Conservation (phyloP, 305 asterid species). For the Fraxinus albicans region DNA sequence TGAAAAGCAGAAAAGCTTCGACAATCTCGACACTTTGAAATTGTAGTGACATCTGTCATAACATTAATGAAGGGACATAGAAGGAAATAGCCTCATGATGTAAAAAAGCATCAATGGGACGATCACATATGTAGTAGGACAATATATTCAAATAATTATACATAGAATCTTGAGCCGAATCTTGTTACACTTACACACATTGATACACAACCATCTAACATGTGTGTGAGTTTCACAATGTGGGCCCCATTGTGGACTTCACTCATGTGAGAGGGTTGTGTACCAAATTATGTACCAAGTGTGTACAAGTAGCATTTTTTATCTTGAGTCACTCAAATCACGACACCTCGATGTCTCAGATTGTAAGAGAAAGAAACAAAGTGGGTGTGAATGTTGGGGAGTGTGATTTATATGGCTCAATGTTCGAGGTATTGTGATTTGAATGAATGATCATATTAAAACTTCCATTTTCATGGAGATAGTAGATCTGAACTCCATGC, state of each 20-base stretch:
- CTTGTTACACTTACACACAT: too few relatives aligned
- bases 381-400: not conserved
- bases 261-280: too few relatives aligned
- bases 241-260: too few relatives aligned
- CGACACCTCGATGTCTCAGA: not conserved
- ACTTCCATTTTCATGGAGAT: not conserved
- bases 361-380: not conserved
- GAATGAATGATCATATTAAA: not conserved
- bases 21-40: not conserved
- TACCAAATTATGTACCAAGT: too few relatives aligned
- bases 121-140: not conserved
- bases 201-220: too few relatives aligned
- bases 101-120: not conserved
- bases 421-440: not conserved
- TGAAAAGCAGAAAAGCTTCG: not conserved
- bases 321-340: not conserved
- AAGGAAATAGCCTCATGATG: too few relatives aligned
- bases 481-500: not conserved
- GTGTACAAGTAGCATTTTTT: too few relatives aligned
- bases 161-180: too few relatives aligned
- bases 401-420: too few relatives aligned
- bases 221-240: too few relatives aligned
- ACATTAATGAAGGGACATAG: too few relatives aligned
- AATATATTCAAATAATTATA: too few relatives aligned
- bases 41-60: not conserved